Percentiles rank a stretch among this genome's conserved stretches.
Evolutionary conservation across 2,329 filamentous ascomycete genomes (phyloP).

Genomic region (Aspergillus brunneoviolaceus): DNA sequence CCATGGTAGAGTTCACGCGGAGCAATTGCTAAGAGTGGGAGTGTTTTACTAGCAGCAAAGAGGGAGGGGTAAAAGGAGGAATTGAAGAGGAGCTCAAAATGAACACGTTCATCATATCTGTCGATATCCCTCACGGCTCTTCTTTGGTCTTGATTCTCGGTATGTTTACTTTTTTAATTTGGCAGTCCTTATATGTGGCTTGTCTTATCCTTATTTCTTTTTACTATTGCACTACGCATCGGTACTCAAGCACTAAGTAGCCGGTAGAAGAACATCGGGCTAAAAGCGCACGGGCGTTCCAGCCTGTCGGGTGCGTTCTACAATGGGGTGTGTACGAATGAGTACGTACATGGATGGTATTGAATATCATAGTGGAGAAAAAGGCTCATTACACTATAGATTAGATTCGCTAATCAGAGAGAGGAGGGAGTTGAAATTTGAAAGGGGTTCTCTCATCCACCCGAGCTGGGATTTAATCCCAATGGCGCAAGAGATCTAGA

Average conservation of each 20-base stretch:
- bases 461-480: neutral
- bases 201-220: neutral
- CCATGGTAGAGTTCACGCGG: neutral
- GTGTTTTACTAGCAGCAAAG: neutral
- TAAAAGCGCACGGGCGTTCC: slow-evolving; percentile 24
- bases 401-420: slow-evolving; percentile 6
- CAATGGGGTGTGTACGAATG: neutral
- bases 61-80: neutral
- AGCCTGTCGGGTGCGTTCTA: slow-evolving; percentile 16
- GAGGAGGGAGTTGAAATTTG: neutral
- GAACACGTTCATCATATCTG: neutral
- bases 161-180: neutral
- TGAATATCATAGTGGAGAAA: neutral
- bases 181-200: neutral
- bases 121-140: neutral
- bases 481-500: no score
- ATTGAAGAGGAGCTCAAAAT: neutral
- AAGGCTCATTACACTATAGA: neutral
- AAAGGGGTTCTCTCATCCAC: neutral
- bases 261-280: neutral
- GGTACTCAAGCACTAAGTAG: neutral
- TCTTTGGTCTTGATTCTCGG: neutral
- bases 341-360: neutral
- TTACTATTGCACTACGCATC: neutral
- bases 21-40: neutral